Evolutionary conservation across 495 filamentous ascomycete genomes (phyloP), one percentile per base, ranked within the genome.

Genomic region (Collariella sp.): DNA sequence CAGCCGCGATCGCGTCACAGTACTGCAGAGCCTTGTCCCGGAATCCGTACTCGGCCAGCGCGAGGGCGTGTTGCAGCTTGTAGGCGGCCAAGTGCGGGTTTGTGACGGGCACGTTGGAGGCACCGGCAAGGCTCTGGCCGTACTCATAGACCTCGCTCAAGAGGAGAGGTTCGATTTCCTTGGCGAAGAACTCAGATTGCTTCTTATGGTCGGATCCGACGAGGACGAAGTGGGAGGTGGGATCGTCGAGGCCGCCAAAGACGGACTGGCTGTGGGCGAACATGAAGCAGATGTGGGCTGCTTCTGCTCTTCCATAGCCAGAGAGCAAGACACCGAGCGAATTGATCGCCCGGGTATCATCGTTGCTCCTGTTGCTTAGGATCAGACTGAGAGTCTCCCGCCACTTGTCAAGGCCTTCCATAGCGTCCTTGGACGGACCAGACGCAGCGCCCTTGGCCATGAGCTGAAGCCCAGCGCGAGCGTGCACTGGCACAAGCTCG

Each of bases 131-230:
- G 51, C 82, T 84, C 24, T 86, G 77, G 7, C 84, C 88, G 67
- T 85, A 95, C 61, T 99, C 94, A 64, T 93, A 96, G 3, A 93
- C 81, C 69, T 99, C 94, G 48, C 87, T 96, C 35, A 97, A 80
- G 33, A 95, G 72, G 24, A 96, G 79, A 10, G 87, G 77, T 64
- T 97, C 91, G 46, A 90, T 75, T 63, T 97, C 89, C 48, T 79
- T 82, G 22, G 84, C 77, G 55, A 87, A 80, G 33, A 83, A 77
- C 45, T 81, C 74, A 33, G 83, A 78, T 42, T 83, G 79, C 20
- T 74, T 77, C 31, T 79, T 72, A 64, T 90, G 88, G 64, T 96
- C 87, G 13, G 80, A 84, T 7, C 94, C 93, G 31, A 99, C 75
- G 9, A 99, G 79, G 7, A 87, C 83, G 59, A 96, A 84, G 57